phyloP scores from a whole-genome alignment of 345 rosid genomes.

The Viola odorata region DNA sequence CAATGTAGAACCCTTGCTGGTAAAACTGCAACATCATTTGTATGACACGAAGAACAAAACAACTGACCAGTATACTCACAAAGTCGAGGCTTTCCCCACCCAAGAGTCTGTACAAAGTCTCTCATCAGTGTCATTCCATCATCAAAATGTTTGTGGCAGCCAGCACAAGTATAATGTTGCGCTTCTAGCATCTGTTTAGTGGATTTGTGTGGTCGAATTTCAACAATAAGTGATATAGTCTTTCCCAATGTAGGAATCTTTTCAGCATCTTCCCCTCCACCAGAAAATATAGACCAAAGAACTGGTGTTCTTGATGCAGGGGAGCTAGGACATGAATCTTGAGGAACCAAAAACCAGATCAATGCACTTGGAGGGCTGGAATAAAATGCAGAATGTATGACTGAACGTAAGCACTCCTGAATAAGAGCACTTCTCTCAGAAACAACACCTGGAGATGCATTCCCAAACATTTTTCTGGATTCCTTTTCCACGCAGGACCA shows the following conservation, averaged over 20 bases:
- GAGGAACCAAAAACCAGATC: constrained; percentile 70
- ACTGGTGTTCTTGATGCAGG: constrained; percentile 31
- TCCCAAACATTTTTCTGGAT: constrained; percentile 77
- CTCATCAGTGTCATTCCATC: constrained; percentile 60
- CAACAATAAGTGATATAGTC: constrained; percentile 78
- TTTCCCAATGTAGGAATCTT: constrained; percentile 57
- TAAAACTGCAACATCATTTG: constrained; percentile 74
- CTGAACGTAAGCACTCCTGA: constrained; percentile 72
- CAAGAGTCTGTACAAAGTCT: constrained; percentile 69
- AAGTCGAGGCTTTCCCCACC: constrained; percentile 90
- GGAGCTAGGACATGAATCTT: constrained; percentile 48
- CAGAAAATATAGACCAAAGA: constrained; percentile 28
- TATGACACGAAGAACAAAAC: constrained; percentile 87
- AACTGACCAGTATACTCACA: constrained; percentile 90
- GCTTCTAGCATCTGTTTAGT: constrained; percentile 70
- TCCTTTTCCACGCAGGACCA: constrained; percentile 83
- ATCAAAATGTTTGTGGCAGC: constrained; percentile 85
- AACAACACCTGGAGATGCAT: constrained; percentile 73
- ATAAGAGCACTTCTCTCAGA: constrained; percentile 80
- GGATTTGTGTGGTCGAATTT: constrained; percentile 60
- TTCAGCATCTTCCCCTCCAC: constrained; percentile 32
- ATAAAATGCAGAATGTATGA: constrained; percentile 51
- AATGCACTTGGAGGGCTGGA: constrained; percentile 61
- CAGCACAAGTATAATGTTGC: constrained; percentile 86
- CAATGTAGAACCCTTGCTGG: constrained; percentile 89